Evolutionary conservation across 2,329 filamentous ascomycete species (phyloP).

Genomic region (Acrodontium crateriforme): DNA sequence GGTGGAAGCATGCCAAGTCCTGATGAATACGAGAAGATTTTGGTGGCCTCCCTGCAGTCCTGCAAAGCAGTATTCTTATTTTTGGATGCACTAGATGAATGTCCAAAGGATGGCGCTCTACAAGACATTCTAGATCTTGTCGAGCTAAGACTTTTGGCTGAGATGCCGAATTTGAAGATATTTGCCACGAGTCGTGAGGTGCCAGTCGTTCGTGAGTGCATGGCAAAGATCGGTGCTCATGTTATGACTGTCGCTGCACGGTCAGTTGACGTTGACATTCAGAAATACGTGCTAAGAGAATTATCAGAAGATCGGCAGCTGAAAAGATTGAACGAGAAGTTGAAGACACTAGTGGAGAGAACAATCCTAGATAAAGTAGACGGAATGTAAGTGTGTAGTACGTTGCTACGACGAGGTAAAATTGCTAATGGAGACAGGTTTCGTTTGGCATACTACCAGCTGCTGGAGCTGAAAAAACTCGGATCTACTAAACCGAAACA

Average conservation of each 20-base stretch:
- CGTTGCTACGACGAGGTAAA: background rate
- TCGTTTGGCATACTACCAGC: slow-evolving; percentile 13
- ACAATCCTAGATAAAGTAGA: slow-evolving; percentile 7
- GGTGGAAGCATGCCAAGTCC: slow-evolving; percentile 3
- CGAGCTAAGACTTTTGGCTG: slow-evolving; percentile 2
- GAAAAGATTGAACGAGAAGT: slow-evolving; percentile 1
- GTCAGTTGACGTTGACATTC: slow-evolving; percentile 8
- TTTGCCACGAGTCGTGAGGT: slow-evolving; percentile 11
- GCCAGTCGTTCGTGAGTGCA: slow-evolving; percentile 5
- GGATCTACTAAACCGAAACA: slow-evolving; percentile 3
- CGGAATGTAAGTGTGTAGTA: slow-evolving; percentile 9
- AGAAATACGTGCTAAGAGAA: slow-evolving; percentile 4
- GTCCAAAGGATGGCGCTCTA: slow-evolving; percentile 7
- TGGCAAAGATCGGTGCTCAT: slow-evolving; percentile 2
- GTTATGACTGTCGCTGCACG: slow-evolving; percentile 1
- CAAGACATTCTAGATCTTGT: slow-evolving; percentile 6
- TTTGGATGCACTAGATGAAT: slow-evolving; percentile 24
- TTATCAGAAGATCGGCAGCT: slow-evolving; percentile 2
- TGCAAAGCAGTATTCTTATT: slow-evolving; percentile 16
- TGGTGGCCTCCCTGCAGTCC: slow-evolving; percentile 5
- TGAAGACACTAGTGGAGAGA: slow-evolving; percentile 6
- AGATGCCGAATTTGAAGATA: slow-evolving; percentile 6
- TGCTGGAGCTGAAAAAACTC: slow-evolving; percentile 9
- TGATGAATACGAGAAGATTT: slow-evolving; percentile 8
- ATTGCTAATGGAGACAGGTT: slow-evolving; percentile 7